Conservation (phyloP, 2,329 filamentous ascomycete species). For the Albifimbria verrucaria region DNA sequence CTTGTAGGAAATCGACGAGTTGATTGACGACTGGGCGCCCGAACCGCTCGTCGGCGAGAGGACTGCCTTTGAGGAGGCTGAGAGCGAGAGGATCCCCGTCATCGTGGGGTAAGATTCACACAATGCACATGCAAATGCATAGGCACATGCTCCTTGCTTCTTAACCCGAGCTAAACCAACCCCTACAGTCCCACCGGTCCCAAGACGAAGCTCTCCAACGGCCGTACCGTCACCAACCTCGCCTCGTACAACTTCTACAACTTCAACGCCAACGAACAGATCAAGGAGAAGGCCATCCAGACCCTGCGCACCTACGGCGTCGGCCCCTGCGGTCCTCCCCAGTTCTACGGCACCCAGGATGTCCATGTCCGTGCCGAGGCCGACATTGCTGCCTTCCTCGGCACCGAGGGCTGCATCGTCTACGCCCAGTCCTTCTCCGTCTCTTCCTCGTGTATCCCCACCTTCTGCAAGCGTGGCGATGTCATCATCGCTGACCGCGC, state of each 20-base stretch:
- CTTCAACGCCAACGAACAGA: conserved; percentile 84
- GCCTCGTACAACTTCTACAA: conserved; percentile 98
- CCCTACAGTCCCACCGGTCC: conserved; percentile 77
- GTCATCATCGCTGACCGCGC: conserved; percentile 94
- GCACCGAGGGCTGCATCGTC: conserved; percentile 84
- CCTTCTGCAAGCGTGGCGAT: conserved; percentile 95
- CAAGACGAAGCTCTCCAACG: conserved; percentile 83
- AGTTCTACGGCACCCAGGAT: conserved; percentile 98
- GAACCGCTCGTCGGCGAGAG: conserved; percentile 80
- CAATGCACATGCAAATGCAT: neutral
- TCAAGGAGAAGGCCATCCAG: conserved; percentile 93
- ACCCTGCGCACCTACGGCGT: conserved; percentile 94
- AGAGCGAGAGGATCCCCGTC: conserved; percentile 80
- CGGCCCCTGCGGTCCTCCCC: conserved; percentile 91
- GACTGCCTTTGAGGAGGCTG: conserved; percentile 72
- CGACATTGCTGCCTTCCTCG: conserved; percentile 87
- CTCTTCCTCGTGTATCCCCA: conserved; percentile 93
- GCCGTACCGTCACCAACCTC: conserved; percentile 88
- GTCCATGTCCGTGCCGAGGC: conserved; percentile 96
- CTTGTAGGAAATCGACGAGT: conserved; percentile 79
- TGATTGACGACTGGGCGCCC: conserved; percentile 94
- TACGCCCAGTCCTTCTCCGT: conserved; percentile 97
- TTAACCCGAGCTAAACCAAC: too few relatives aligned
- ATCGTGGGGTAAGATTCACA: conserved; percentile 80
- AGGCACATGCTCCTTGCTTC: neutral